Evolutionary conservation across 1,284 basidiomycete genomes (phyloP).

Genomic region (Exobasidium cylindrosporum): DNA sequence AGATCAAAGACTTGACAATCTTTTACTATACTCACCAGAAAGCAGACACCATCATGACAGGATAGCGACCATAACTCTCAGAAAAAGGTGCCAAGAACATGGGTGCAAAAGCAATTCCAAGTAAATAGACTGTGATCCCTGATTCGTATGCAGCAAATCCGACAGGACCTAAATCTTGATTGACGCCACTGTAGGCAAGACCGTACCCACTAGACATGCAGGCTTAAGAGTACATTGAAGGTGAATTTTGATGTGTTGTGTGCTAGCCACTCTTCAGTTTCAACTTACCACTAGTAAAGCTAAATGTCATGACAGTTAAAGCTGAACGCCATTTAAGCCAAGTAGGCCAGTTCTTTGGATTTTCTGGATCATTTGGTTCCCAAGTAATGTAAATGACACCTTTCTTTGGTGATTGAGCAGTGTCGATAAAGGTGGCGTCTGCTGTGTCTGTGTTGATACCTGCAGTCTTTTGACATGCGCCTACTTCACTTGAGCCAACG

Average conservation of each 20-base stretch:
- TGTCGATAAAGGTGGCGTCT: too few species aligned
- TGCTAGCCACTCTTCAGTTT: too few species aligned
- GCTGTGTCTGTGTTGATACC: too few species aligned
- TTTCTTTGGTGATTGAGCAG: too few species aligned
- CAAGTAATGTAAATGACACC: conserved; percentile 6
- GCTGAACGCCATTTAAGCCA: too few species aligned
- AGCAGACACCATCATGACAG: conserved; percentile 26
- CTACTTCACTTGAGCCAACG: too few species aligned
- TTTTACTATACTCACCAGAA: background rate
- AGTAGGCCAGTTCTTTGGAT: conserved; percentile 7
- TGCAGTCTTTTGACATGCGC: too few species aligned
- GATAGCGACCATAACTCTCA: conserved; percentile 35
- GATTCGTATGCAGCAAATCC: background rate
- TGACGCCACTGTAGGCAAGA: background rate
- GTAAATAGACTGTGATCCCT: conserved; percentile 20
- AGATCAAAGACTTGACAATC: too few species aligned
- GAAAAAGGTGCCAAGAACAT: conserved; percentile 36
- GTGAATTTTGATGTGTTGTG: background rate
- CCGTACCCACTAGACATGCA: background rate
- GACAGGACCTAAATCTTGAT: background rate
- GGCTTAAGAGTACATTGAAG: background rate
- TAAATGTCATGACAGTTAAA: too few species aligned
- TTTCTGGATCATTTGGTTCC: background rate
- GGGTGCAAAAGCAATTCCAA: conserved; percentile 35
- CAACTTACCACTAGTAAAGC: too few species aligned